These are phyloP conservation scores for Suillus fuscotomentosus DNA, from an alignment of 768 basidiomycete genomes.

Conservation along the genomic window DNA sequence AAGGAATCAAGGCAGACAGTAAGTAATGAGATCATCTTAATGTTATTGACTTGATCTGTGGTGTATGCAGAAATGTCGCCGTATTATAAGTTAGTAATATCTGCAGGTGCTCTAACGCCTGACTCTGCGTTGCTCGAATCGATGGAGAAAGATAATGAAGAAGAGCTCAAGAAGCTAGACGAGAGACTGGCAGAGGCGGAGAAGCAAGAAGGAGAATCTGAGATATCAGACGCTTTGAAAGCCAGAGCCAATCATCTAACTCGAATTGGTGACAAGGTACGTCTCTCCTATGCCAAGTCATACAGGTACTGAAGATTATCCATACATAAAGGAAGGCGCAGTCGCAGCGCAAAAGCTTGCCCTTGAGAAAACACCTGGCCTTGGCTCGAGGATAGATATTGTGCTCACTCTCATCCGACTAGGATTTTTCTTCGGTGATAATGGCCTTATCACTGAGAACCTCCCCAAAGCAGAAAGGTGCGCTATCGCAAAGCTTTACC, in stretches of 20 bases:
- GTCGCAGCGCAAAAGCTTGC: slow-evolving; percentile 81
- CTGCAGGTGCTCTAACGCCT: slow-evolving; percentile 44
- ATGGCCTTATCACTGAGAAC: slow-evolving; percentile 64
- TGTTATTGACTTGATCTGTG: slow-evolving; percentile 3
- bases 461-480: slow-evolving; percentile 82
- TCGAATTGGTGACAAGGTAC: slow-evolving; percentile 79
- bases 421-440: slow-evolving; percentile 87
- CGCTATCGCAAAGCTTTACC: slow-evolving; percentile 25
- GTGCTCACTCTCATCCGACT: slow-evolving; percentile 85
- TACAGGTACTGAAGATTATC: neutral
- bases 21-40: slow-evolving; percentile 27
- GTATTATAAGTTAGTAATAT: slow-evolving; percentile 64
- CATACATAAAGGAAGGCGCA: slow-evolving; percentile 62
- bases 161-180: slow-evolving; percentile 72
- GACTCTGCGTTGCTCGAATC: slow-evolving; percentile 29
- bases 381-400: slow-evolving; percentile 93
- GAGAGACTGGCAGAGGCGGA: slow-evolving; percentile 80
- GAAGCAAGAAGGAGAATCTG: slow-evolving; percentile 90
- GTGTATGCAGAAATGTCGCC: slow-evolving; percentile 77
- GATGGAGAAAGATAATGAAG: slow-evolving; percentile 62
- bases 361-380: slow-evolving; percentile 86
- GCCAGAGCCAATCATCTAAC: slow-evolving; percentile 85
- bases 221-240: slow-evolving; percentile 85
- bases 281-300: neutral
- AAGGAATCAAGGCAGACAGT: slow-evolving; percentile 81